Conservation (phyloP, 2,329 filamentous ascomycete species). For the Coleophoma cylindrospora region DNA sequence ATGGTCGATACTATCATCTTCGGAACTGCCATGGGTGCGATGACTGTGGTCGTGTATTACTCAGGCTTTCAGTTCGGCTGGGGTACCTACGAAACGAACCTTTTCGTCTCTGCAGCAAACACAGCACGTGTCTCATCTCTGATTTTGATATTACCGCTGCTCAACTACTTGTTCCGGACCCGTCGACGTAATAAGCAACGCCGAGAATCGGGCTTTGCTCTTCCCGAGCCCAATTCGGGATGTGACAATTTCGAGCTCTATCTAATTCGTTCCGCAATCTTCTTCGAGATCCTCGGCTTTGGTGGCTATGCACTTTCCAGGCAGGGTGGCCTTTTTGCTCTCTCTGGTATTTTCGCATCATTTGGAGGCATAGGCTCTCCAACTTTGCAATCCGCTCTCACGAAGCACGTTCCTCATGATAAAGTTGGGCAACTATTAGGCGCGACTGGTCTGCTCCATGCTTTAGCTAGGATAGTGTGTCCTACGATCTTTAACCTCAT, state of each 20-base stretch:
- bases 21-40: conserved; percentile 73
- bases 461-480: conserved; percentile 70
- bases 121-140: conserved; percentile 69
- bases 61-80: conserved; percentile 75
- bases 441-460: conserved; percentile 80
- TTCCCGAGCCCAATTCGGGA: conserved; percentile 40
- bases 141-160: conserved; percentile 66
- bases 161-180: conserved; percentile 70
- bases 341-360: conserved; percentile 67
- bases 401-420: conserved; percentile 84
- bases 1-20: conserved; percentile 78
- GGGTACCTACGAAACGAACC: conserved; percentile 74
- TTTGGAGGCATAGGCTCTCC: conserved; percentile 83
- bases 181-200: conserved; percentile 19
- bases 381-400: conserved; percentile 76
- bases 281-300: conserved; percentile 73
- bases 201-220: conserved; percentile 57
- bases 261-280: conserved; percentile 68
- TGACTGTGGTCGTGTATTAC: conserved; percentile 82
- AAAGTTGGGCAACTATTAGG: conserved; percentile 84
- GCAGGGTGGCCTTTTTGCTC: conserved; percentile 58
- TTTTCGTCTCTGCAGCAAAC: conserved; percentile 78
- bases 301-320: conserved; percentile 67
- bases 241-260: conserved; percentile 74
- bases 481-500: conserved; percentile 83